Evolutionary conservation across 345 rosid species (phyloP).

Genomic region (Angophora floribunda): DNA sequence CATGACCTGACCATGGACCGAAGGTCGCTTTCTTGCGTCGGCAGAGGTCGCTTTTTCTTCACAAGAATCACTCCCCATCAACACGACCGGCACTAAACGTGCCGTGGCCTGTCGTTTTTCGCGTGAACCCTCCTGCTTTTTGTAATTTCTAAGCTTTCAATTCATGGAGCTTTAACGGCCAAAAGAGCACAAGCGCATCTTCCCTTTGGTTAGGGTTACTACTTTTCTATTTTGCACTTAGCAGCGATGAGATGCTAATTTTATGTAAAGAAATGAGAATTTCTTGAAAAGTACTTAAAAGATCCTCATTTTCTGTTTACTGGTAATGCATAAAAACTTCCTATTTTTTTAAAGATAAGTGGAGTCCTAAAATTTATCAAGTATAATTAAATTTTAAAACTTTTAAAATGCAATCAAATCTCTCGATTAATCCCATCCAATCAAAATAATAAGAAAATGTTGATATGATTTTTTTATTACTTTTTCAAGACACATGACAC

Average conservation of each 20-base stretch:
- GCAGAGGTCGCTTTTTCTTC: background rate
- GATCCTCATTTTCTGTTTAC: background rate
- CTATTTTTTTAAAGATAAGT: background rate
- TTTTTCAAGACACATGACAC: background rate
- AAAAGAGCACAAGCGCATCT: background rate
- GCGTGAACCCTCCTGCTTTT: background rate
- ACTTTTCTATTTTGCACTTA: background rate
- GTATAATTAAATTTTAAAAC: rapidly evolving
- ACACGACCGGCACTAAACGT: background rate
- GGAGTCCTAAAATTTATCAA: rapidly evolving
- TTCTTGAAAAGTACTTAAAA: background rate
- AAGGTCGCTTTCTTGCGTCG: background rate
- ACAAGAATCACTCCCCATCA: background rate
- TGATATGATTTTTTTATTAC: background rate
- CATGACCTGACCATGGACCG: background rate
- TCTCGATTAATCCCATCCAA: rapidly evolving
- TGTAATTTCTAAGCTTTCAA: background rate
- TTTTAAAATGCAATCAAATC: background rate
- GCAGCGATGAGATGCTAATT: rapidly evolving
- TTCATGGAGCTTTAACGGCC: background rate
- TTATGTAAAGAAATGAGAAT: background rate
- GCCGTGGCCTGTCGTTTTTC: background rate
- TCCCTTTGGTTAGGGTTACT: background rate
- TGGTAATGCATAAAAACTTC: background rate
- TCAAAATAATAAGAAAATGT: background rate